These are phyloP conservation scores for Cystobasidium slooffiae DNA, from an alignment of 1,284 basidiomycete genomes.

Conservation along the genomic window DNA sequence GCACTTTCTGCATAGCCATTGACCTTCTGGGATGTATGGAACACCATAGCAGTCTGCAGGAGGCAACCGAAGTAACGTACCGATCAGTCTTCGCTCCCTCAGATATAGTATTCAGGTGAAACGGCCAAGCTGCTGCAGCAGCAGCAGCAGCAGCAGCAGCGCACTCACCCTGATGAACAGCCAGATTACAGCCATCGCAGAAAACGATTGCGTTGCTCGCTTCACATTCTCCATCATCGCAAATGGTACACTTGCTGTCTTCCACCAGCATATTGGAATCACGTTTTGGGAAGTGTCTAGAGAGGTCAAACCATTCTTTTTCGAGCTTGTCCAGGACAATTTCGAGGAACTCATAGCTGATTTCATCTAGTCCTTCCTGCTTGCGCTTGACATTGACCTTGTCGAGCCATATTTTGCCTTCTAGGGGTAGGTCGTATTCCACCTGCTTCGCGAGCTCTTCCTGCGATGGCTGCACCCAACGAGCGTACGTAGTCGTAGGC, in stretches of 20 bases:
- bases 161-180: constrained; percentile 88
- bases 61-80: background rate
- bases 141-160: background rate
- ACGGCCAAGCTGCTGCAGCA: background rate
- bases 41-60: constrained; percentile 93
- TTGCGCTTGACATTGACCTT: constrained; percentile 79
- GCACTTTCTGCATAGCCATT: constrained; percentile 98
- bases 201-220: constrained; percentile 99
- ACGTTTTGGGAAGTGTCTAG: constrained; percentile 84
- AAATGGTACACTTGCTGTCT: constrained; percentile 94
- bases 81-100: constrained; percentile 5
- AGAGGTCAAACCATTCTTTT: constrained; percentile 98
- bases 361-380: constrained; percentile 73
- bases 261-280: constrained; percentile 81
- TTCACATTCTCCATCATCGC: constrained; percentile 97
- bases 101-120: background rate
- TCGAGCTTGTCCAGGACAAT: constrained; percentile 96
- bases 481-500: constrained; percentile 36
- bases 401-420: constrained; percentile 98
- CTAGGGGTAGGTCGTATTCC: constrained; percentile 99
- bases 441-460: constrained; percentile 88
- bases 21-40: constrained; percentile 98
- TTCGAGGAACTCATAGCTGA: constrained; percentile 88
- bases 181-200: constrained; percentile 98
- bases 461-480: constrained; percentile 73